Percentiles rank a stretch among this genome's conserved stretches.
phyloP scores from a whole-genome alignment of 2,329 filamentous ascomycete species.

The Hypoxylon sp. region DNA sequence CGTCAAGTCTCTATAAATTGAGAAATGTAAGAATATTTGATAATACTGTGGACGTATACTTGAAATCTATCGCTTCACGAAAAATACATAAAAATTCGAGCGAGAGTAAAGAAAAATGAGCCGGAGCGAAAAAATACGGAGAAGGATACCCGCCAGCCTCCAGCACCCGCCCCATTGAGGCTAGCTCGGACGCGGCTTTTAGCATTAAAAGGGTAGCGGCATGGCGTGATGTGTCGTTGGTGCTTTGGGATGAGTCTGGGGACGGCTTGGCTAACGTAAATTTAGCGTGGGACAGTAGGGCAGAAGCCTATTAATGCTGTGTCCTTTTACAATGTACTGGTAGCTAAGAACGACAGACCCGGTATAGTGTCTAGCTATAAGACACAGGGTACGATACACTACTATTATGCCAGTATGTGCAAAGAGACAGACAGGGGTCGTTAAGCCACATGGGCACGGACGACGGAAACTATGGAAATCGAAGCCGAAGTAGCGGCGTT shows the following conservation, averaged over 20 bases:
- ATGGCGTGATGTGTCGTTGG: constrained; percentile 41
- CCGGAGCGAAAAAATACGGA: constrained; percentile 9
- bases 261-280: constrained; percentile 22
- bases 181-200: constrained; percentile 33
- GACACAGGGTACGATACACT: constrained; percentile 32
- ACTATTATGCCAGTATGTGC: too few relatives aligned
- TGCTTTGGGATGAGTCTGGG: constrained; percentile 27
- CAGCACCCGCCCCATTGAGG: constrained; percentile 18
- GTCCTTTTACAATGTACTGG: constrained; percentile 9
- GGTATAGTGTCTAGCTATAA: constrained; percentile 36
- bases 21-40: neutral
- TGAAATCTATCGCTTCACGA: neutral
- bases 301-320: constrained; percentile 25
- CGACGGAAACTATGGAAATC: neutral
- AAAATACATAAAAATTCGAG: neutral
- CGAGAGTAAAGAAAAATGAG: neutral
- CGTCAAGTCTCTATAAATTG: neutral
- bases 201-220: constrained; percentile 26
- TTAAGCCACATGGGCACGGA: constrained; percentile 21
- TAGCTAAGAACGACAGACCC: constrained; percentile 11
- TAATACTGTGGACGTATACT: neutral
- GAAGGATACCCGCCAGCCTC: constrained; percentile 1
- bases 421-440: constrained; percentile 16
- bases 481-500: constrained; percentile 13
- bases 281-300: constrained; percentile 39